Base-by-base conservation (phyloP, 164 flowering plant genomes). In the Liriodendron chinense region DNA sequence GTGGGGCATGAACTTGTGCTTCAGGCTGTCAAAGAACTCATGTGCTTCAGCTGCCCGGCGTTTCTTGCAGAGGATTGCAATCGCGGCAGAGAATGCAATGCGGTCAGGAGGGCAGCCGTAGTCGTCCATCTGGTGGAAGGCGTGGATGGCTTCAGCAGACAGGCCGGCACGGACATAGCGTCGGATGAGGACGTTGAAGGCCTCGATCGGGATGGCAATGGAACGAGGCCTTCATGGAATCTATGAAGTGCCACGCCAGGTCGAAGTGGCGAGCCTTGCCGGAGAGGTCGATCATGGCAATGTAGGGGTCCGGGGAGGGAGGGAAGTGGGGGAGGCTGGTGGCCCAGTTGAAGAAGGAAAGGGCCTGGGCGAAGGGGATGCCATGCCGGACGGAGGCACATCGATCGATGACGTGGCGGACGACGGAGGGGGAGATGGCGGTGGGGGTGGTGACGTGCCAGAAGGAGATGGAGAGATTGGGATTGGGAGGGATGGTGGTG, bases 291-390 rank as follows among this genome's bases (percentile, higher is more conserved):
- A 96, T 80, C 95, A 94, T 89, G 70, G 88, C 93, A 69, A 80
- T 81, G 82, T 84, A 92, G 9, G 86, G 84, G 43, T 81, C 87
- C 1, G 85, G 77, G 9, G 84, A 63, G 75, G 77, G 84, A 21
- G 64, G 68, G 74, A 78, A 79, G 47, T 71, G 79, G 43, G 80
- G 78, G 7, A 21, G 77, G 18, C 57, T 71, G 16, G 83, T 78
- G 53, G 86, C 97, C 98, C 97, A 96, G 64, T 93, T 92, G 89
- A 96, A 96, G 86, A 96, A 91, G 14, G 94, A 83, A 0, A 96
- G 88, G 49, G 89, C 74, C 72, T 89, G 95, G 71, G 78, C 79
- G 71, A 92, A 84, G 23, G 99, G 99, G 59, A 90, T 87, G 23
- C 97, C 96, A 68, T 89, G 92, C 80, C 97, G 97, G 24, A 85